These are phyloP conservation scores for Platismatia glauca DNA, from an alignment of 495 filamentous ascomycete genomes.

Conservation along the genomic window DNA sequence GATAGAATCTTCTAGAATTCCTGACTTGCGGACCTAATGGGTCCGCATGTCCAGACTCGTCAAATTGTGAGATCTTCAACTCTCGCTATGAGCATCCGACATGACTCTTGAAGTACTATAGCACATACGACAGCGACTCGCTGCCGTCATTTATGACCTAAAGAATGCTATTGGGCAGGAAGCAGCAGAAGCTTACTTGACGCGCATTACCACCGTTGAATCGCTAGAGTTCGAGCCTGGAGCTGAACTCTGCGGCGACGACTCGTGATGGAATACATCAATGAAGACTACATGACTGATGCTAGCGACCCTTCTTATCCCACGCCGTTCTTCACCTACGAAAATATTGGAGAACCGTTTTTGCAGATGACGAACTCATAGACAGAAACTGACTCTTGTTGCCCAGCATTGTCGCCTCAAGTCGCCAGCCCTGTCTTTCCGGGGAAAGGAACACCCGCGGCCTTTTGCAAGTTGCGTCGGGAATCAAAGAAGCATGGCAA, in stretches of 20 bases:
- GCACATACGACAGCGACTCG: conserved; percentile 8
- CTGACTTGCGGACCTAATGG: not conserved
- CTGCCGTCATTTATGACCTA: conserved; percentile 10
- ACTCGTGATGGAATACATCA: not conserved
- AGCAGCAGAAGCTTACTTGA: not conserved
- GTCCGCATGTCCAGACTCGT: not conserved
- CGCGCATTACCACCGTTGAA: no score
- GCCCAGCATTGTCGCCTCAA: not conserved
- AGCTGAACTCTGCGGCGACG: not conserved
- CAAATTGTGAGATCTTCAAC: no score
- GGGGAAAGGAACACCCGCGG: conserved; percentile 2
- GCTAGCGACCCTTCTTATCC: conserved; percentile 5
- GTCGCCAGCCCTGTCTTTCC: conserved; percentile 2
- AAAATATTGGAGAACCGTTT: conserved; percentile 1
- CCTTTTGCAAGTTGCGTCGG: not conserved
- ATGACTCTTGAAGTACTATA: no score
- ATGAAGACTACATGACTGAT: conserved; percentile 4
- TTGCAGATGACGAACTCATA: conserved; percentile 8
- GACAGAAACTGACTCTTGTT: conserved; percentile 6
- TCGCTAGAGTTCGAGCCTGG: not conserved
- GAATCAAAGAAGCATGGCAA: conserved; percentile 7
- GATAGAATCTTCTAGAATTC: not conserved
- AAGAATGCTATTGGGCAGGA: conserved; percentile 9
- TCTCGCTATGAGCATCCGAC: no score
- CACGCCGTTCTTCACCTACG: not conserved